Evolutionary conservation across 1,284 basidiomycete species (phyloP).

Genomic region (Malassezia obtusa): DNA sequence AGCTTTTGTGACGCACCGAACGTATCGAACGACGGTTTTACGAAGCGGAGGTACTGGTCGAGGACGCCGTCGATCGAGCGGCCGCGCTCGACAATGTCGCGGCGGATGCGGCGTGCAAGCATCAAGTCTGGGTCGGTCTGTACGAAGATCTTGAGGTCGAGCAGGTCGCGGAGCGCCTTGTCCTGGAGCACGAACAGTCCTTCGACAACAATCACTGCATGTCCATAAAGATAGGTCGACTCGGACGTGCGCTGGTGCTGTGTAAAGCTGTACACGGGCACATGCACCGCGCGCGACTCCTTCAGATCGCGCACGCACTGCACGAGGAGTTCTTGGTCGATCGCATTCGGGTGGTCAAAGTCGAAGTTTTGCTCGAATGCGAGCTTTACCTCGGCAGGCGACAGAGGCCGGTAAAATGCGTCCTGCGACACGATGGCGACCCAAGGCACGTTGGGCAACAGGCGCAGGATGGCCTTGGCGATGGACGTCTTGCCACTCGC

Average conservation of each 20-base stretch:
- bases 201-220: slow-evolving; percentile 86
- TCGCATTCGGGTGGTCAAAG: slow-evolving; percentile 85
- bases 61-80: slow-evolving; percentile 75
- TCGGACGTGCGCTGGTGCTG: slow-evolving; percentile 78
- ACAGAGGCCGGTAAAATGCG: slow-evolving; percentile 79
- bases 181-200: slow-evolving; percentile 82
- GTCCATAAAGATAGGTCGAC: slow-evolving; percentile 85
- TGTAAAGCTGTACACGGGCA: slow-evolving; percentile 86
- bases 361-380: slow-evolving; percentile 79
- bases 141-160: slow-evolving; percentile 70
- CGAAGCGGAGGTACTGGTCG: slow-evolving; percentile 85
- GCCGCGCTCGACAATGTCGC: slow-evolving; percentile 80
- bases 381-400: slow-evolving; percentile 61
- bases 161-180: slow-evolving; percentile 59
- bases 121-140: slow-evolving; percentile 86
- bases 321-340: slow-evolving; percentile 76
- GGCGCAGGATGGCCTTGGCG: slow-evolving; percentile 31
- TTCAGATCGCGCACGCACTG: slow-evolving; percentile 70
- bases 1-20: slow-evolving; percentile 51
- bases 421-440: slow-evolving; percentile 57
- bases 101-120: slow-evolving; percentile 79
- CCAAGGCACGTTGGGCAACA: slow-evolving; percentile 41
- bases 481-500: slow-evolving; percentile 70
- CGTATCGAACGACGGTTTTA: slow-evolving; percentile 77
- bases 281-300: slow-evolving; percentile 57